These are phyloP conservation scores for Urtica urens DNA, from an alignment of 306 rosid species.

Conservation along the genomic window DNA sequence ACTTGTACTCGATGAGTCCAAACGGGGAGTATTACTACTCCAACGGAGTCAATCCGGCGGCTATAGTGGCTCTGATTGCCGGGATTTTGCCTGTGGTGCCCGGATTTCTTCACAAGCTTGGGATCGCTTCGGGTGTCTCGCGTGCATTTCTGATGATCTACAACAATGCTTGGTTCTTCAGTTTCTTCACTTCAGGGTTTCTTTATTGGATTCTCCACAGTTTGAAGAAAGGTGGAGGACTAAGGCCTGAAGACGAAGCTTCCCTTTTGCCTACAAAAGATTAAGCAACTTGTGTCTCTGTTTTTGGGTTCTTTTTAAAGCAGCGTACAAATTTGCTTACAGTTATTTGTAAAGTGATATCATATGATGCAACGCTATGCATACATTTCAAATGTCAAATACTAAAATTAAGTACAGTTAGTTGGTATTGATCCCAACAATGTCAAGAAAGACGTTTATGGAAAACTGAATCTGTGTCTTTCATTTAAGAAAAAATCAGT, in stretches of 20 bases:
- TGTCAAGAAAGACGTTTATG: not conserved
- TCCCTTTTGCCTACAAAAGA: constrained; percentile 27
- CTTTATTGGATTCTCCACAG: constrained; percentile 51
- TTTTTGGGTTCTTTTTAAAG: not conserved
- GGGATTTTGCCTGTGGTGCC: constrained; percentile 77
- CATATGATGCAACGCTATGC: not conserved
- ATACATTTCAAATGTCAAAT: not conserved
- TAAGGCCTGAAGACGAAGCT: constrained; percentile 1
- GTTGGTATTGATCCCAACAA: not conserved
- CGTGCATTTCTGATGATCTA: constrained; percentile 39
- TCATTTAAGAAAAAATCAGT: too few relatives aligned
- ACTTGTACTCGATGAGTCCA: constrained; percentile 55
- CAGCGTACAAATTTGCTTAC: not conserved
- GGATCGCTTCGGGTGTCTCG: constrained; percentile 31
- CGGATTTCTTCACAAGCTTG: constrained; percentile 71
- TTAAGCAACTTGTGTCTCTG: not conserved
- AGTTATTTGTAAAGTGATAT: not conserved
- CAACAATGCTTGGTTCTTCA: constrained; percentile 83
- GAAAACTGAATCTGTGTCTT: not conserved
- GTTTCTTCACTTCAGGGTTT: constrained; percentile 67
- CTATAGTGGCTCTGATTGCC: constrained; percentile 46
- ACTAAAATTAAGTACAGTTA: not conserved
- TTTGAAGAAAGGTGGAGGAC: constrained; percentile 16
- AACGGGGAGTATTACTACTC: constrained; percentile 49
- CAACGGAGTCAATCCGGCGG: constrained; percentile 59